phyloP scores from a whole-genome alignment of 495 filamentous ascomycete species.

The Daldinia concentrica region DNA sequence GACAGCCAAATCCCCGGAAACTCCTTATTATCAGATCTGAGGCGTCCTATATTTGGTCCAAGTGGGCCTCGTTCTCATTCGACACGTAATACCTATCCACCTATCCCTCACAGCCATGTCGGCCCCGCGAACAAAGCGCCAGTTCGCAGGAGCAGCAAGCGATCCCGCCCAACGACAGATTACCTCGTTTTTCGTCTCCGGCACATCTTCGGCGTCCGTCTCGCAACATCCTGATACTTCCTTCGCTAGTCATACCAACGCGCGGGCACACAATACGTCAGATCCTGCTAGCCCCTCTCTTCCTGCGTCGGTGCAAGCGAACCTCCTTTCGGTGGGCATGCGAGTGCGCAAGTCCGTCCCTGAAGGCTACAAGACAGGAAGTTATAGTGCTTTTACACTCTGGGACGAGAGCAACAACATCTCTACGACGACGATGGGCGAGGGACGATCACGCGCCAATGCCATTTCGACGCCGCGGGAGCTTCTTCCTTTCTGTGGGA shows the following conservation, averaged over 20 bases:
- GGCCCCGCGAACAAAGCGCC: slow-evolving; percentile 57
- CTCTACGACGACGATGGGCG: slow-evolving; percentile 26
- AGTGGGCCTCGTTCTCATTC: slow-evolving; percentile 32
- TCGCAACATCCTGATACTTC: slow-evolving; percentile 11
- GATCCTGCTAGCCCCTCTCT: slow-evolving; percentile 54
- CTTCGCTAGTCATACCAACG: slow-evolving; percentile 2
- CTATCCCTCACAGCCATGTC: slow-evolving; percentile 48
- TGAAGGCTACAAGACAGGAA: slow-evolving; percentile 87
- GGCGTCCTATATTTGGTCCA: slow-evolving; percentile 9
- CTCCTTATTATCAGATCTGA: slow-evolving; percentile 27
- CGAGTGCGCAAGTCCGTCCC: slow-evolving; percentile 89
- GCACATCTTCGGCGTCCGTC: slow-evolving; percentile 8
- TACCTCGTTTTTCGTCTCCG: slow-evolving; percentile 56
- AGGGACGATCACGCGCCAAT: slow-evolving; percentile 45
- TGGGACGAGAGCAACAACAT: slow-evolving; percentile 49
- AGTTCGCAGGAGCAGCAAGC: slow-evolving; percentile 60
- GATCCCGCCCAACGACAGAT: slow-evolving; percentile 60
- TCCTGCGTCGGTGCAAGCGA: slow-evolving; percentile 73
- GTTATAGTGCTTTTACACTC: slow-evolving; percentile 56
- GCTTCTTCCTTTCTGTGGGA: slow-evolving; percentile 79
- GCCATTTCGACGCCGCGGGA: slow-evolving; percentile 56
- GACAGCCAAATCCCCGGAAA: neutral
- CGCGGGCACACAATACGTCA: slow-evolving; percentile 7
- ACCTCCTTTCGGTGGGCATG: slow-evolving; percentile 89
- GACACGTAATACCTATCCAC: slow-evolving; percentile 32